Conservation (phyloP, 2,329 filamentous ascomycete species). For the Ophiognomonia clavigignenti-juglandacearum region DNA sequence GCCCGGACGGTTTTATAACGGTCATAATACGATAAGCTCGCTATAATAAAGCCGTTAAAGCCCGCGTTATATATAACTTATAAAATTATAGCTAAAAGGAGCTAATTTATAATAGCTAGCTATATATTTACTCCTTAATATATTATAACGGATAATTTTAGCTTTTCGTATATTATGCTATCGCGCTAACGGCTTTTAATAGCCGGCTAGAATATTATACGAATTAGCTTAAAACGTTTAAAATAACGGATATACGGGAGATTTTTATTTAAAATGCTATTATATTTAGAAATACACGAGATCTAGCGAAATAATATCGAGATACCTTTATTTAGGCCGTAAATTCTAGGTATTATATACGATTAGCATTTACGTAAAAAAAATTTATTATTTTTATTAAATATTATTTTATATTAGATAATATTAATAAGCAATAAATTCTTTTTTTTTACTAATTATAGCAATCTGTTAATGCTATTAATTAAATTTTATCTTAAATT, state of each 20-base stretch:
- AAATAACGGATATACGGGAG: constrained; percentile 24
- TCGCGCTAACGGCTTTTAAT: constrained; percentile 24
- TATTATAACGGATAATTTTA: constrained; percentile 32
- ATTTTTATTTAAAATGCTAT: constrained; percentile 30
- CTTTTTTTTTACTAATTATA: background rate
- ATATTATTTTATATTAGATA: constrained; percentile 2
- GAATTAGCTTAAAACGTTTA: constrained; percentile 26
- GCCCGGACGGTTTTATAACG: constrained; percentile 23
- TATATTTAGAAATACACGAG: constrained; percentile 31
- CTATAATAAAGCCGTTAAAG: constrained; percentile 32
- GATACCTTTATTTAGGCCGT: constrained; percentile 17
- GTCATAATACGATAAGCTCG: constrained; percentile 30
- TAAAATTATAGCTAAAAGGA: constrained; percentile 17
- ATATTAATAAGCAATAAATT: background rate
- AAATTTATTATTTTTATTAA: constrained; percentile 4
- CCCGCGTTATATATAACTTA: constrained; percentile 29
- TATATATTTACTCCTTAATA: constrained; percentile 32
- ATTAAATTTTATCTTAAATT: background rate
- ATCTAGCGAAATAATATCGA: background rate
- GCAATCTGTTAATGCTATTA: background rate
- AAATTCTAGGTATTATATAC: constrained; percentile 16
- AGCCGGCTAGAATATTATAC: constrained; percentile 36
- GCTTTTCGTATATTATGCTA: constrained; percentile 33
- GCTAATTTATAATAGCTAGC: constrained; percentile 31
- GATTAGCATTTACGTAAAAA: background rate